These are phyloP conservation scores for Penicillium parvum DNA, from an alignment of 495 filamentous ascomycete genomes.

Conservation along the genomic window DNA sequence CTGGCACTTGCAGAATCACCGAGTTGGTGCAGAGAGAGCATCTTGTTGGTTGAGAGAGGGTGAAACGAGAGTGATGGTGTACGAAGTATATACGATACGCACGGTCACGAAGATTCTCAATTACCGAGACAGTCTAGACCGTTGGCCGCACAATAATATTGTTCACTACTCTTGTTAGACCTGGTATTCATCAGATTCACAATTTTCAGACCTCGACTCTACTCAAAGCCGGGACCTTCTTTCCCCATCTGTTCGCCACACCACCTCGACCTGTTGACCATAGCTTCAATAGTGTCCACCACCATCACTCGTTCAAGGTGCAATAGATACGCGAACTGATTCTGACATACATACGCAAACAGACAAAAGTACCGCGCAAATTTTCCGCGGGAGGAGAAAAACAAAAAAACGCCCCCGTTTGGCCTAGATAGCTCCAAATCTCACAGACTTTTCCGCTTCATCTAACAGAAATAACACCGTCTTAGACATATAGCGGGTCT, in stretches of 20 bases:
- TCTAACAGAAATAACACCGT: too few relatives aligned
- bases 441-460: too few relatives aligned
- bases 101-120: not conserved
- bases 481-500: conserved; percentile 17
- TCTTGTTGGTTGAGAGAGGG: not conserved
- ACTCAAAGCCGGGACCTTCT: not conserved
- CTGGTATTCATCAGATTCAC: too few relatives aligned
- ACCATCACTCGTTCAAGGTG: too few relatives aligned
- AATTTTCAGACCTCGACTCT: not conserved
- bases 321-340: too few relatives aligned
- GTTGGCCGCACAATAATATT: conserved; percentile 1
- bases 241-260: conserved; percentile 2
- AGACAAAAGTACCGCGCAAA: too few relatives aligned
- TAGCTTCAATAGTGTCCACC: too few relatives aligned
- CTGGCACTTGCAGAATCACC: conserved; percentile 27
- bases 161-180: too few relatives aligned
- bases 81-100: not conserved
- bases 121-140: conserved; percentile 8
- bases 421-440: too few relatives aligned
- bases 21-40: conserved; percentile 9
- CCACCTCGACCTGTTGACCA: not conserved
- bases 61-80: not conserved
- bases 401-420: too few relatives aligned
- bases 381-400: too few relatives aligned
- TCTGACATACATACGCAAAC: too few relatives aligned